Conservation (phyloP, 2,329 filamentous ascomycete genomes). For the Mollisiaceae sp. region DNA sequence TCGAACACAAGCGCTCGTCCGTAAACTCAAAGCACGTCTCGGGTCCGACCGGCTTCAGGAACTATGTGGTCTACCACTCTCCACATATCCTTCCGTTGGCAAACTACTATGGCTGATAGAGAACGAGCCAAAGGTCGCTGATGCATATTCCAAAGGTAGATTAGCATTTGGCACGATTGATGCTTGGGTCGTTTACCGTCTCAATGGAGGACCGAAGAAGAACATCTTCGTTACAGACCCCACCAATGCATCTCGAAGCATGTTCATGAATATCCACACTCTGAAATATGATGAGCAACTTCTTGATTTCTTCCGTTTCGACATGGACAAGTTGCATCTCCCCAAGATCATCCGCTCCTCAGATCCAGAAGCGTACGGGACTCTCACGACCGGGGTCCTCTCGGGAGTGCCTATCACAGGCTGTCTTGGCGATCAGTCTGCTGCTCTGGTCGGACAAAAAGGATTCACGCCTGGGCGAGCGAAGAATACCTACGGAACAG, state of each 20-base stretch:
- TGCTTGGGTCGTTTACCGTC: conserved; percentile 83
- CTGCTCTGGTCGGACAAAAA: conserved; percentile 80
- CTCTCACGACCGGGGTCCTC: conserved; percentile 67
- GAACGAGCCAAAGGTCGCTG: conserved; percentile 70
- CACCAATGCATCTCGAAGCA: conserved; percentile 87
- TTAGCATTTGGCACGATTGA: conserved; percentile 88
- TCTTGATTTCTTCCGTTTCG: conserved; percentile 78
- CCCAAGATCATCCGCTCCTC: conserved; percentile 87
- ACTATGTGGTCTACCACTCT: conserved; percentile 81
- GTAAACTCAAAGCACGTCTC: conserved; percentile 71
- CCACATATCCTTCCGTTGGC: conserved; percentile 85
- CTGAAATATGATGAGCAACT: conserved; percentile 80
- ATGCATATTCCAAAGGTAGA: conserved; percentile 76
- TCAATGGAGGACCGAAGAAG: conserved; percentile 74
- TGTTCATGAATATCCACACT: conserved; percentile 90
- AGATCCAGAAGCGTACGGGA: conserved; percentile 73
- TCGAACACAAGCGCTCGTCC: conserved; percentile 72
- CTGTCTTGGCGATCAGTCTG: conserved; percentile 80
- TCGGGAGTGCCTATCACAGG: conserved; percentile 74
- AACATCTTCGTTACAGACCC: conserved; percentile 80
- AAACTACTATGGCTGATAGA: conserved; percentile 85
- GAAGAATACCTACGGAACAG: conserved; percentile 86
- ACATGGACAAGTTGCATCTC: conserved; percentile 69
- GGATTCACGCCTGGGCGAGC: conserved; percentile 81
- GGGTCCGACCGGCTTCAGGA: conserved; percentile 72